Conservation (phyloP, 805 yeast genomes). For the Blastobotrys parvus region DNA sequence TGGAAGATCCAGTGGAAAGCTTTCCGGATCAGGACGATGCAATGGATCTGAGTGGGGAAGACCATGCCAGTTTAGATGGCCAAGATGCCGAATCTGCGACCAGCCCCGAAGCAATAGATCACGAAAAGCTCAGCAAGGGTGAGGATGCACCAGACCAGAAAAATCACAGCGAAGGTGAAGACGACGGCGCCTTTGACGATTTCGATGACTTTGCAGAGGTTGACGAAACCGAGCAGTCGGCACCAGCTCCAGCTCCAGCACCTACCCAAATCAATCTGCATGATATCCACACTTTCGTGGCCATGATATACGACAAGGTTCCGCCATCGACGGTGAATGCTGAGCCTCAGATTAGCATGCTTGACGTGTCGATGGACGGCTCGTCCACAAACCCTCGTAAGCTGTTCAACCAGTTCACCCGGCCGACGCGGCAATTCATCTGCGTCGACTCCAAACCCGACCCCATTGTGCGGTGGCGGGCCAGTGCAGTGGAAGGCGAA, state of each 20-base stretch:
- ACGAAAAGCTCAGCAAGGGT: too few species aligned
- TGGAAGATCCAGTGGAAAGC: neutral
- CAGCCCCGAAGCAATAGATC: neutral
- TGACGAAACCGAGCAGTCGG: neutral
- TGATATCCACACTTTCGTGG: neutral
- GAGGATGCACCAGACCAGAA: too few species aligned
- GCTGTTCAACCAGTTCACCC: conserved; percentile 14
- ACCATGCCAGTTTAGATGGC: too few species aligned
- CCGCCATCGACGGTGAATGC: neutral
- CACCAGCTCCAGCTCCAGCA: neutral
- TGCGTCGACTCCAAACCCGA: conserved; percentile 13
- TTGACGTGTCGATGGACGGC: neutral
- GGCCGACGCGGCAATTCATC: conserved; percentile 22
- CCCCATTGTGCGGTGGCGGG: conserved; percentile 11
- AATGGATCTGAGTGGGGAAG: too few species aligned
- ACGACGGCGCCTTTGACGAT: conserved; percentile 15
- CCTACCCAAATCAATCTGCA: neutral
- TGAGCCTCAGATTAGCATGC: neutral
- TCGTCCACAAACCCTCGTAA: conserved; percentile 10
- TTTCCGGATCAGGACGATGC: too few species aligned
- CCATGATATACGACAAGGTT: neutral
- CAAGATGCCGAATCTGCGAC: too few species aligned
- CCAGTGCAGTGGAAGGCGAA: conserved; percentile 9
- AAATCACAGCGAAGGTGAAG: too few species aligned
- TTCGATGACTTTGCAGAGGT: conserved; percentile 15